Evolutionary conservation across 2,329 filamentous ascomycete genomes (phyloP).

Genomic region (Penicillium griseofulvum): DNA sequence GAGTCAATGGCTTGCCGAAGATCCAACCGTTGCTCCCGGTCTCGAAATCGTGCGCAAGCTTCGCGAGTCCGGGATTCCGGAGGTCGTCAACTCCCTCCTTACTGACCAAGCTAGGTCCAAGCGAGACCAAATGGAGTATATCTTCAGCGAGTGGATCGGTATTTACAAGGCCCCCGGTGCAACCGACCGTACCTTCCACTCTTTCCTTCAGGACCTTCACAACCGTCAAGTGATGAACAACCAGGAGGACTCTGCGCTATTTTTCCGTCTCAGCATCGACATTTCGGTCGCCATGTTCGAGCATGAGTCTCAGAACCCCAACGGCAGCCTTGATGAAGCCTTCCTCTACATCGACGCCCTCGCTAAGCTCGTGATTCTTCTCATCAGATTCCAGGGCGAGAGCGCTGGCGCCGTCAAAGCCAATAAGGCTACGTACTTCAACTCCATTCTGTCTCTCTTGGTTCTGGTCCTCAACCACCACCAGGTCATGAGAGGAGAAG

Average conservation of each 20-base stretch:
- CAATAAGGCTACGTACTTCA: slow-evolving; percentile 68
- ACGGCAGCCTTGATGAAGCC: slow-evolving; percentile 59
- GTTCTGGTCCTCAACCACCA: slow-evolving; percentile 82
- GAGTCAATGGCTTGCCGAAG: slow-evolving; percentile 75
- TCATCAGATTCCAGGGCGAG: slow-evolving; percentile 70
- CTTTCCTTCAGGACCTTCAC: slow-evolving; percentile 84
- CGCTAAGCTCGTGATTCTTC: slow-evolving; percentile 72
- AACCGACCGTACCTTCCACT: slow-evolving; percentile 66
- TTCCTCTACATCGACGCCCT: slow-evolving; percentile 74
- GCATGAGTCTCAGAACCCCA: slow-evolving; percentile 60
- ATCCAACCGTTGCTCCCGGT: slow-evolving; percentile 63
- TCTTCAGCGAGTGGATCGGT: slow-evolving; percentile 93
- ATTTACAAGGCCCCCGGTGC: slow-evolving; percentile 75
- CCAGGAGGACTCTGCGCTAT: slow-evolving; percentile 73
- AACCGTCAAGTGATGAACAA: slow-evolving; percentile 68
- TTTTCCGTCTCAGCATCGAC: slow-evolving; percentile 79
- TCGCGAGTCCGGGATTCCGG: slow-evolving; percentile 52
- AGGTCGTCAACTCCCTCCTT: slow-evolving; percentile 55
- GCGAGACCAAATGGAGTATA: slow-evolving; percentile 84
- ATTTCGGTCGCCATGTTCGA: slow-evolving; percentile 76
- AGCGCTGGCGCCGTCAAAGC: slow-evolving; percentile 57
- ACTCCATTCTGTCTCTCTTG: slow-evolving; percentile 73
- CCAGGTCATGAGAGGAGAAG: slow-evolving; percentile 73
- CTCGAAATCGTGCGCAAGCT: slow-evolving; percentile 69
- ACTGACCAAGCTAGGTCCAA: slow-evolving; percentile 60